Evolutionary conservation across 345 rosid genomes (phyloP), one percentile per base, ranked within the genome.

Genomic region (Populus alba): DNA sequence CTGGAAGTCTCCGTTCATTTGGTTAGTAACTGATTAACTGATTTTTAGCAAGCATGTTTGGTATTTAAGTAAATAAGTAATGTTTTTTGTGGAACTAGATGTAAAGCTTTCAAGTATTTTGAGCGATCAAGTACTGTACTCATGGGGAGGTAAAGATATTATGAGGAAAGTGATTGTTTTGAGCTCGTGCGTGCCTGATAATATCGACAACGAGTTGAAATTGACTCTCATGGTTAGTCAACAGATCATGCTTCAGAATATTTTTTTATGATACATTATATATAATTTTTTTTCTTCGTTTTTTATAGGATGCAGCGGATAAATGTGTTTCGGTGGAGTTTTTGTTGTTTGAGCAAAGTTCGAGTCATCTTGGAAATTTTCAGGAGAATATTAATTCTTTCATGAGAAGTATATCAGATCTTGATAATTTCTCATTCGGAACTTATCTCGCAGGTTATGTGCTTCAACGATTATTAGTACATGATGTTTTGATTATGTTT

Each of bases 401-500:
- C 47, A 35, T 75, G 27, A 78, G 84, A 76, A 88, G 88, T 45
- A 77, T 92, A n/a, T 92, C 97, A 35, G 92, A 94, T 85, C 92
- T 94, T 66, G 97, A 92, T 67, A 94, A 94, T 83, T 94, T 94
- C 89, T 90, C 92, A 0, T 84, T 90, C 71, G 89, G 80, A 51
- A 85, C 83, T 74, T 87, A 75, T 88, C 86, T 88, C 78, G 92
- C 91, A 85, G 95, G 98, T 91, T 82, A 69, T 67, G 66, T 29
- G 43, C 53, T 76, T 35, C 37, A 23, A 41, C 17, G 25, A 41
- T 53, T 9, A 55, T 16, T 43, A 23, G 73, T 9, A 13, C 51
- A 47, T 47, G 18, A 15, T 47, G 18, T 15, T 47, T 12, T 47
- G 51, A 47, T 47, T 41, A 41, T 41, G 45, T 41, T 2, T 47